Evolutionary conservation across 176 grass and related monocot genomes (phyloP), one percentile per base, ranked within the genome.

Genomic region (Microstegium vimineum): DNA sequence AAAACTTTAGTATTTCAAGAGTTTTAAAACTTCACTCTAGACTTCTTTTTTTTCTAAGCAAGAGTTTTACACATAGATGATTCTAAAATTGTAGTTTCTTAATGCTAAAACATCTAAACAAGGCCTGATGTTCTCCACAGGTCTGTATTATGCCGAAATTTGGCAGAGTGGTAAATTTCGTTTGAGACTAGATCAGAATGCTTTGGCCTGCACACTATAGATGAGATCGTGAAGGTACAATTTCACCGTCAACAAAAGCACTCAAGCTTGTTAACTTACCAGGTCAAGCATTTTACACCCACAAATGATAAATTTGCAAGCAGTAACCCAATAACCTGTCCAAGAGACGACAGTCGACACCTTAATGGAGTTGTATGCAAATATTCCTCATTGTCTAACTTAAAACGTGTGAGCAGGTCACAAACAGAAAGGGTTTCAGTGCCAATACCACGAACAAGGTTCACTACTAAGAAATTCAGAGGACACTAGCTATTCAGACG

Each of bases 401-500:
- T 30, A 47, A 30, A 73, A 20, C 41, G 41, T 49, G 41, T 73
- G 25, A 68, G 15, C 37, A 25, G 3, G 6, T 34, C 51, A 18
- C n/a, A 30, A 30, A 38, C 34, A 38, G 18, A 72, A 73, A 6
- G 41, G 40, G 40, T 41, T 47, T 71, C 41, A 28, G 18, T 52
- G 18, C 66, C 28, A 27, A 73, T 46, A 41, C 33, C 76, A 79
- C 6, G 3, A 23, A 37, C 7, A 80, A 60, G 27, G 79, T 18
- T 36, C 46, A 28, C 16, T 60, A 61, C 43, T 33, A 18, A 20
- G 16, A 22, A 10, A 73, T 45, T 60, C 56, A 42, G 27, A 68
- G 17, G 40, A 18, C 69, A 72, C 74, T 72, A 66, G 59, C 33
- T 76, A 73, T 73, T 72, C 13, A 83, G 74, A 83, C 2, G 20